Percentiles rank a stretch among this genome's conserved stretches.
Evolutionary conservation across 371 early-diverging fungal species (phyloP).

Genomic region (Apophysomyces variabilis): DNA sequence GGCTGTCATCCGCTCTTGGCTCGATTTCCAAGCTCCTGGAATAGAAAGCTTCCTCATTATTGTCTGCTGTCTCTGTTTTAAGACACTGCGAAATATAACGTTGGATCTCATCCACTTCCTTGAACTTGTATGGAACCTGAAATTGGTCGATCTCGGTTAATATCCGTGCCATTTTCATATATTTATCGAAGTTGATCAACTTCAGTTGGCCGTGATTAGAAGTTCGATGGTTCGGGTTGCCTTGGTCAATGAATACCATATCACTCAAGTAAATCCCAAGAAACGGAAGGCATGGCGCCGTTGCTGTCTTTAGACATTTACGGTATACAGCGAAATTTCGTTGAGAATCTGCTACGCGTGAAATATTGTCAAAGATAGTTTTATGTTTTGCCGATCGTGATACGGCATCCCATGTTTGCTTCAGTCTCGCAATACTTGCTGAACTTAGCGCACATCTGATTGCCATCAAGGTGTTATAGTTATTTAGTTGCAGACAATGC

Average conservation of each 20-base stretch:
- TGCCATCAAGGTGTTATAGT: constrained; percentile 83
- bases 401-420: constrained; percentile 75
- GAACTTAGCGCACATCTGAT: constrained; percentile 79
- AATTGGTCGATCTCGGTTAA: constrained; percentile 81
- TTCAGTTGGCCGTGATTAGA: constrained; percentile 32
- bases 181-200: constrained; percentile 87
- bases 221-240: constrained; percentile 45
- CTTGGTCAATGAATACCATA: constrained; percentile 78
- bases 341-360: constrained; percentile 65
- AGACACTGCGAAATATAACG: constrained; percentile 35
- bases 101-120: constrained; percentile 62
- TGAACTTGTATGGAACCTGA: constrained; percentile 71
- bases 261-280: constrained; percentile 88
- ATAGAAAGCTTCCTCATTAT: constrained; percentile 47
- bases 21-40: constrained; percentile 43
- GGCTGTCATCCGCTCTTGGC: constrained; percentile 43
- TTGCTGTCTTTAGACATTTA: constrained; percentile 57
- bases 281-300: constrained; percentile 82
- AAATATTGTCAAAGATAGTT: constrained; percentile 55
- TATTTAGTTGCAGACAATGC: constrained; percentile 68
- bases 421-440: constrained; percentile 74
- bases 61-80: constrained; percentile 31
- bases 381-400: constrained; percentile 51
- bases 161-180: constrained; percentile 63
- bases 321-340: constrained; percentile 83